Conservation (phyloP, 2,329 filamentous ascomycete genomes). For the Aspergillus uvarum region DNA sequence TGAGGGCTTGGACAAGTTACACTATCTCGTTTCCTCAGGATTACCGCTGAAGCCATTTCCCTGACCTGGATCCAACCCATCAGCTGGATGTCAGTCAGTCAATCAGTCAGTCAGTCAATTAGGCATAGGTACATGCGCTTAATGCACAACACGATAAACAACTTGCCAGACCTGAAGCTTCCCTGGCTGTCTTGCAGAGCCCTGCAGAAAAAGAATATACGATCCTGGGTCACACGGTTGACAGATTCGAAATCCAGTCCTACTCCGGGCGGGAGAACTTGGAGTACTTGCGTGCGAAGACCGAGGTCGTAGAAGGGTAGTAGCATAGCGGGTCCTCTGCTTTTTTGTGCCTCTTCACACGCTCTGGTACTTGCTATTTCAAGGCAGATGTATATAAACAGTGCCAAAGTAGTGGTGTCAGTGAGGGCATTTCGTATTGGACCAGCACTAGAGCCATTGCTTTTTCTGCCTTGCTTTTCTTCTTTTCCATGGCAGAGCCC, state of each 20-base stretch:
- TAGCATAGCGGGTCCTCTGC: not conserved
- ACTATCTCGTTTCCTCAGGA: not conserved
- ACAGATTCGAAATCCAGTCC: not conserved
- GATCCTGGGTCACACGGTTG: slow-evolving; percentile 1
- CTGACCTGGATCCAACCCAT: not conserved
- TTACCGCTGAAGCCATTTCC: not conserved
- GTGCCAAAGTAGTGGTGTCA: not conserved
- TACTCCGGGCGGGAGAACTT: not conserved
- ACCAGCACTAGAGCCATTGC: not conserved
- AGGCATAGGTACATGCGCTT: slow-evolving; percentile 1
- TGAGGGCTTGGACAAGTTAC: slow-evolving; percentile 1
- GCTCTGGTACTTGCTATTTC: not conserved
- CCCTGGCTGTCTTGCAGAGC: slow-evolving; percentile 3
- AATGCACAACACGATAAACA: not conserved
- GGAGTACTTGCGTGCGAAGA: not conserved
- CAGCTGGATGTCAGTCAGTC: not conserved
- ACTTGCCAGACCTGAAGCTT: not conserved
- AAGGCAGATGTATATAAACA: not conserved
- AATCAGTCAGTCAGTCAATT: not conserved
- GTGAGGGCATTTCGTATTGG: not conserved
- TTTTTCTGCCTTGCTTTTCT: not conserved
- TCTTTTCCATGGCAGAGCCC: not conserved
- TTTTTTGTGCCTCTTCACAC: not conserved
- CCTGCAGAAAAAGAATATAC: not conserved
- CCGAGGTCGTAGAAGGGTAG: not conserved